phyloP scores from a whole-genome alignment of 2,329 filamentous ascomycete genomes.

The Ceratocystis ficicola region DNA sequence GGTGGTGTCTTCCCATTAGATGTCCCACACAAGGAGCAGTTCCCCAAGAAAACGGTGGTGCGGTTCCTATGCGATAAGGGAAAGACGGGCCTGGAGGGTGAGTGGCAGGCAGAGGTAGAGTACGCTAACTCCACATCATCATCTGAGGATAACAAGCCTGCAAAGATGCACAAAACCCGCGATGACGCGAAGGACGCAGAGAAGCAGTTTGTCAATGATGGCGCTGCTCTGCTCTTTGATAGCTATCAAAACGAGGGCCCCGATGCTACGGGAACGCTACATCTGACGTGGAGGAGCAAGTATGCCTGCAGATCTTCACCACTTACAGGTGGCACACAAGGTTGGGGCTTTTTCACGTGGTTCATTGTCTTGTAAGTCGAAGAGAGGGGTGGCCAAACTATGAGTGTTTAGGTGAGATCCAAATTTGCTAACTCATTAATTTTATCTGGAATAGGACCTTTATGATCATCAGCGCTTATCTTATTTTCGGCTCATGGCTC shows the following conservation, averaged over 20 bases:
- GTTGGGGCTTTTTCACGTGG: constrained; percentile 98
- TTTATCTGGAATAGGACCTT: constrained; percentile 51
- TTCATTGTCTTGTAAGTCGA: constrained; percentile 73
- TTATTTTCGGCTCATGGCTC: constrained; percentile 97
- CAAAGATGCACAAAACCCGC: constrained; percentile 29
- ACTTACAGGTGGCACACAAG: constrained; percentile 36
- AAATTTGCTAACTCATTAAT: constrained; percentile 24
- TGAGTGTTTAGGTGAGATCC: neutral
- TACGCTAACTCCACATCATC: constrained; percentile 30
- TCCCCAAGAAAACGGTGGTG: constrained; percentile 62
- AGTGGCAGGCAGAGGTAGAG: constrained; percentile 46
- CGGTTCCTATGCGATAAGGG: constrained; percentile 72
- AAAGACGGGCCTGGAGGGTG: constrained; percentile 60
- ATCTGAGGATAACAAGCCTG: neutral
- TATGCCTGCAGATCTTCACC: constrained; percentile 60
- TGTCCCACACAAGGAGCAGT: constrained; percentile 38
- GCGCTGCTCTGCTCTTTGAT: constrained; percentile 60
- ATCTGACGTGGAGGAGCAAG: constrained; percentile 76
- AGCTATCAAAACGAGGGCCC: constrained; percentile 54
- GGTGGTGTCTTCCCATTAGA: constrained; percentile 45
- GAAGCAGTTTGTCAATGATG: constrained; percentile 41
- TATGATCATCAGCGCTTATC: constrained; percentile 71
- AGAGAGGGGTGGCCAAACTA: neutral
- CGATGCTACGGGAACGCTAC: constrained; percentile 48
- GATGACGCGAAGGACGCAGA: constrained; percentile 32